Percentiles rank a stretch among this genome's conserved stretches.
Conservation (phyloP, 352 stramenopile genomes). For the Aphanomyces astaci region DNA sequence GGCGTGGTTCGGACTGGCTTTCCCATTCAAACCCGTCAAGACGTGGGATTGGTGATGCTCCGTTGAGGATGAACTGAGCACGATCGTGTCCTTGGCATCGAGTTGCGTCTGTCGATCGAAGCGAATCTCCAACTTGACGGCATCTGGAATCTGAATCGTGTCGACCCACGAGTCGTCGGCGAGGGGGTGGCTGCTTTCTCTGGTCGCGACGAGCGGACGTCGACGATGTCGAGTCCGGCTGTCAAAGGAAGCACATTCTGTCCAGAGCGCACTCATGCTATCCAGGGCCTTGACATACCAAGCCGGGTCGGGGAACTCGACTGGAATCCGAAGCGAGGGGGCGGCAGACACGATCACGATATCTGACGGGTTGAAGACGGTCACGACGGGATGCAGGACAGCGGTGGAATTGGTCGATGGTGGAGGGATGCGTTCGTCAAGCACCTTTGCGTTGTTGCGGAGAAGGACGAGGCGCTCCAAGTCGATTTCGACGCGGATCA, state of each 20-base stretch:
- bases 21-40: background rate
- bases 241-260: conserved; percentile 24
- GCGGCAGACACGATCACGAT: background rate
- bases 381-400: background rate
- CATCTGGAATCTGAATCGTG: conserved; percentile 36
- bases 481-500: conserved; percentile 14
- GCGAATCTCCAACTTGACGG: conserved; percentile 54
- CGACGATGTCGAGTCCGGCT: background rate
- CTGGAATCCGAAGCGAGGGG: background rate
- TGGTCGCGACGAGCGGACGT: conserved; percentile 31
- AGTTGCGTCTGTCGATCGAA: conserved; percentile 58
- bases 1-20: background rate
- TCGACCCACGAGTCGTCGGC: conserved; percentile 10
- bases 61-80: background rate
- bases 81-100: conserved; percentile 2
- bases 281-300: conserved; percentile 40
- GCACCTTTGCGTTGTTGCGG: background rate
- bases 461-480: conserved; percentile 24
- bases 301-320: background rate
- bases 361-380: background rate
- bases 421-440: background rate
- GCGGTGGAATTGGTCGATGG: too few relatives aligned
- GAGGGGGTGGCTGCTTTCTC: conserved; percentile 49
- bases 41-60: background rate
- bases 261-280: conserved; percentile 42